phyloP scores from a whole-genome alignment of 169 alveolate genomes.

The Cryptosporidium viatorum region DNA sequence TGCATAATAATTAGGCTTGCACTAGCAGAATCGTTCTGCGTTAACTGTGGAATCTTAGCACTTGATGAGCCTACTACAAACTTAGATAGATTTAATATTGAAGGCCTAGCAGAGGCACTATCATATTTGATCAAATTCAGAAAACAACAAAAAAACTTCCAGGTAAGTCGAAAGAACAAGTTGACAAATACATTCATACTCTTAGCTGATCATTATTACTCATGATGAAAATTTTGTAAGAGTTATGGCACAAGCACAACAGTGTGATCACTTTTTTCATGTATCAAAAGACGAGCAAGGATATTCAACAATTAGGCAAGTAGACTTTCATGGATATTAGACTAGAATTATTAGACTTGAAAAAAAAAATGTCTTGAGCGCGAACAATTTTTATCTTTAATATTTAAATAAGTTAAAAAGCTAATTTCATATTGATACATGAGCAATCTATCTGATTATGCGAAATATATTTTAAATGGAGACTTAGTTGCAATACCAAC shows the following conservation, averaged over 20 bases:
- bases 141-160: conserved; percentile 81
- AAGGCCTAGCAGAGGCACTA: conserved; percentile 86
- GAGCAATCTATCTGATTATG: conserved; percentile 27
- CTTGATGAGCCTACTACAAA: conserved; percentile 99
- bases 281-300: conserved; percentile 64
- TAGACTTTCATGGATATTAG: conserved; percentile 45
- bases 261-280: conserved; percentile 61
- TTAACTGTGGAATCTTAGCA: conserved; percentile 97
- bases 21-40: conserved; percentile 98
- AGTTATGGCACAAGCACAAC: conserved; percentile 80
- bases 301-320: conserved; percentile 67
- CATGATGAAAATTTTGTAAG: conserved; percentile 97
- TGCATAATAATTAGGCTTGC: conserved; percentile 97
- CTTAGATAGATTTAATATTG: conserved; percentile 93
- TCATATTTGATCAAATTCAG: conserved; percentile 83
- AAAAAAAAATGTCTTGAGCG: background rate
- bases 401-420: background rate
- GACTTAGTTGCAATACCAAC: conserved; percentile 95
- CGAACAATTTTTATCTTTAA: background rate
- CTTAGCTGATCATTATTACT: conserved; percentile 96
- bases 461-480: conserved; percentile 79
- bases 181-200: conserved; percentile 6
- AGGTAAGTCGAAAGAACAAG: conserved; percentile 16
- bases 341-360: background rate
- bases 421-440: background rate